Evolutionary conservation across 257 asterid genomes (phyloP).

Genomic region (Lithospermum erythrorhizon): DNA sequence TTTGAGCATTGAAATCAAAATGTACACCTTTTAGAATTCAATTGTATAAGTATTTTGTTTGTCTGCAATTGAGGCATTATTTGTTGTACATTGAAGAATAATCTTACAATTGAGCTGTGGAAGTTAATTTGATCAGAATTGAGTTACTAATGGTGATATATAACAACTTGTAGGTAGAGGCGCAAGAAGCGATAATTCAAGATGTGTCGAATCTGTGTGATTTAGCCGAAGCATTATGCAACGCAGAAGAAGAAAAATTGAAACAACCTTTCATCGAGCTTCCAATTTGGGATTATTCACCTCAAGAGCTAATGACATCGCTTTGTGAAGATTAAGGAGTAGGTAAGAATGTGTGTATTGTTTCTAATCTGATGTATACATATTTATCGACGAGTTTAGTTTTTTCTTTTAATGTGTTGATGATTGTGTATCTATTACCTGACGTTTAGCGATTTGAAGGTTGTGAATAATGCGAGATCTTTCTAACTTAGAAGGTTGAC

Average conservation of each 20-base stretch:
- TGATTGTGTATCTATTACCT: background rate
- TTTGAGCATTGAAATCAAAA: no score
- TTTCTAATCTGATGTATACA: background rate
- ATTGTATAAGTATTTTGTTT: no score
- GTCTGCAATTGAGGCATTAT: background rate
- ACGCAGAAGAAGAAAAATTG: slow-evolving; percentile 36
- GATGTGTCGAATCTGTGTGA: slow-evolving; percentile 40
- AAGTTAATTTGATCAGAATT: background rate
- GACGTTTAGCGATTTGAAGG: background rate
- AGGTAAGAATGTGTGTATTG: background rate
- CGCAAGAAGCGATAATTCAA: slow-evolving; percentile 45
- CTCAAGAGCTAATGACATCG: slow-evolving; percentile 45
- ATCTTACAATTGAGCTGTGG: background rate
- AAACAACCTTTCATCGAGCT: slow-evolving; percentile 33
- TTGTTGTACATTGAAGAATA: background rate
- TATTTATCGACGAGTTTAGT: background rate
- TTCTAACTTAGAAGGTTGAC: no score
- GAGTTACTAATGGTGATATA: background rate
- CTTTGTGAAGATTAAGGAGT: slow-evolving; percentile 20
- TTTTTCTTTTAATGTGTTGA: background rate
- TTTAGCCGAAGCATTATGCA: slow-evolving; percentile 45
- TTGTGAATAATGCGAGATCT: background rate
- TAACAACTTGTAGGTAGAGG: slow-evolving; percentile 37
- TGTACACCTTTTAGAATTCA: no score
- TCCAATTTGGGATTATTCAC: slow-evolving; percentile 57